Evolutionary conservation across 768 basidiomycete species (phyloP).

Genomic region (Russula sp.): DNA sequence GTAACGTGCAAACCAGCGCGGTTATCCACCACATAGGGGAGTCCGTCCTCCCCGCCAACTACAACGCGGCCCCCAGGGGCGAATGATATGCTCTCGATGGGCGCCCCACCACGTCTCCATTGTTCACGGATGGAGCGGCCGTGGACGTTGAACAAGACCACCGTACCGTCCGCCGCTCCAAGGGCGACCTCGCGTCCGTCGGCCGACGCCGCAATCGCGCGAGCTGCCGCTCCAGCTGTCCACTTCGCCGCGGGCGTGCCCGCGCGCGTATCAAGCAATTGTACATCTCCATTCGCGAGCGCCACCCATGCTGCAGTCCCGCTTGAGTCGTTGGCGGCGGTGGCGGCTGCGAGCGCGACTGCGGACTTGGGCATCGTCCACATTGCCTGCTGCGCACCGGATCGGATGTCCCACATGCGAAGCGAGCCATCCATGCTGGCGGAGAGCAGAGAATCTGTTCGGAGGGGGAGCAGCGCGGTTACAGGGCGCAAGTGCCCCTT

Average conservation of each 20-base stretch:
- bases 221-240: slow-evolving; percentile 5
- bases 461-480: slow-evolving; percentile 14
- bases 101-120: slow-evolving; percentile 19
- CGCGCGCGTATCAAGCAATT: slow-evolving; percentile 15
- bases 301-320: slow-evolving; percentile 7
- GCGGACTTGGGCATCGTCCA: slow-evolving; percentile 14
- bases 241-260: not conserved
- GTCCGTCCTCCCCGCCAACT: slow-evolving; percentile 23
- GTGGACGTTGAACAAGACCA: slow-evolving; percentile 16
- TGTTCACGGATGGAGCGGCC: not conserved
- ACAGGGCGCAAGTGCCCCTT: slow-evolving; percentile 19
- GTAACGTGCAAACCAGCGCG: not conserved
- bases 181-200: slow-evolving; percentile 13
- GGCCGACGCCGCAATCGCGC: slow-evolving; percentile 13
- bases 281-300: slow-evolving; percentile 16
- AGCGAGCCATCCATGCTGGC: slow-evolving; percentile 18
- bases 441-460: slow-evolving; percentile 15
- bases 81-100: slow-evolving; percentile 13
- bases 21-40: slow-evolving; percentile 18
- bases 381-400: slow-evolving; percentile 11
- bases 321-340: not conserved
- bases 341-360: not conserved
- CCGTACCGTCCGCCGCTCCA: slow-evolving; percentile 15
- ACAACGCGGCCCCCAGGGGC: slow-evolving; percentile 10
- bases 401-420: slow-evolving; percentile 20